Evolutionary conservation across 2,329 filamentous ascomycete species (phyloP), one percentile per base, ranked within the genome.

Genomic region (Fusarium mexicanum): DNA sequence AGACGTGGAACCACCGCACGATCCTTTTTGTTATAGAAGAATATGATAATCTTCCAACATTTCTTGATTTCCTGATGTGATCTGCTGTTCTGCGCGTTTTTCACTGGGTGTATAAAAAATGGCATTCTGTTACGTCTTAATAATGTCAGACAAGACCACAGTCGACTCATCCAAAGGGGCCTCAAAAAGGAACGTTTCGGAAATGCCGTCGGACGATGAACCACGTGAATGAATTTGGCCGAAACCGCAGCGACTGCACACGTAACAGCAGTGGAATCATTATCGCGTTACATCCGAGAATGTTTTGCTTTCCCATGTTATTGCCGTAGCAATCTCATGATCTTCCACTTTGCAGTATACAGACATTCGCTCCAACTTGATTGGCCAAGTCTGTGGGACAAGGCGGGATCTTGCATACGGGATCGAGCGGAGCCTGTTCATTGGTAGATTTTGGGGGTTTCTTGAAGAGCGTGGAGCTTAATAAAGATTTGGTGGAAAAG

Each of bases 171-270:
- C 41, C 51, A 29, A 35, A 29, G 14, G 31, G n/a, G 20, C 40
- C 33, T 69, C 50, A 46, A 58, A 51, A 64, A 37, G 47, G 11
- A 63, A 61, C 35, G 31, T 11, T 46, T 51, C 57, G 61, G 71
- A 48, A 67, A 57, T 51, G 59, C 62, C 58, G 61, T 71, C 61
- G 63, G 51, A 47, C 62, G 61, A 75, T 61, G 64, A 51, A 35
- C 69, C 72, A 75, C 63, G 74, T 75, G 74, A 69, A 18, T 43
- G 26, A 31, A 22, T 14, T 54, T 41, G 64, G 62, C 69, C 69
- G 66, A 72, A 60, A 59, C 48, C 64, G 53, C 53, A 60, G 29
- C 22, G 43, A 20, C 40, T 43, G 48, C 58, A 41, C 40, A 35
- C 41, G 22, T 29, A 22, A 10, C 17, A 47, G 44, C 29, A 35